Base-by-base conservation (phyloP, 2,329 filamentous ascomycete genomes). In the Stenocarpella maydis region DNA sequence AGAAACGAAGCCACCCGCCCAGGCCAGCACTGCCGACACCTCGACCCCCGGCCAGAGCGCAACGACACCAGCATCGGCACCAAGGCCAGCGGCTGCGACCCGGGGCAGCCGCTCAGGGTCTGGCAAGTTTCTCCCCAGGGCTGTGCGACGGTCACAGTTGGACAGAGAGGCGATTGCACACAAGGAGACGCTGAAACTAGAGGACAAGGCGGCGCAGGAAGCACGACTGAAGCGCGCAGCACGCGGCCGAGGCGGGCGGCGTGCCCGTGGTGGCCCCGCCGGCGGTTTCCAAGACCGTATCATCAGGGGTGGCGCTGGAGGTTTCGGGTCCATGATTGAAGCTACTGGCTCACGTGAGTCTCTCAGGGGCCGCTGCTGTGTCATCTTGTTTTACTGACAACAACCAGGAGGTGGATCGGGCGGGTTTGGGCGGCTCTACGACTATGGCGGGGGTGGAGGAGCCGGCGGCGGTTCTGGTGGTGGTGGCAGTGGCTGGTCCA, bases 81-180 rank as follows among this genome's bases (percentile, higher is more conserved):
- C 67, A 3, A 64, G 67, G 24, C 37, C 70, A 34, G 43, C 67
- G 9, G 43, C 67, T 17, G 55, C 69, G 10, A 34, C 68, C 5
- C 55, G 61, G 24, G 67, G 54, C 34, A 45, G 47, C 24, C 39
- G 65, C 5, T 45, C 72, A 0, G 65, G 64, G 6, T 72, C 69
- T 37, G 72, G 70, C 49, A 63, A 64, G 19, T 76, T 80, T 65
- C 77, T 76, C 43, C 79, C 79, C 8, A 80, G 78, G 67, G 77
- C 71, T 2, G 74, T 80, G 21, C 76, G 79, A 26, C 73, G 78
- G 17, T 75, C 75, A 31, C 76, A 79, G 61, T 77, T 74, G 54
- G 82, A 77, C 75, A 80, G 75, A 70, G 78, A 74, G 65, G 79
- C 75, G 69, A 76, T 76, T 45, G 82, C 73, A 69, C 79, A 76